Base-by-base conservation (phyloP, 106 monocot species). In the Dactylorhiza incarnata region DNA sequence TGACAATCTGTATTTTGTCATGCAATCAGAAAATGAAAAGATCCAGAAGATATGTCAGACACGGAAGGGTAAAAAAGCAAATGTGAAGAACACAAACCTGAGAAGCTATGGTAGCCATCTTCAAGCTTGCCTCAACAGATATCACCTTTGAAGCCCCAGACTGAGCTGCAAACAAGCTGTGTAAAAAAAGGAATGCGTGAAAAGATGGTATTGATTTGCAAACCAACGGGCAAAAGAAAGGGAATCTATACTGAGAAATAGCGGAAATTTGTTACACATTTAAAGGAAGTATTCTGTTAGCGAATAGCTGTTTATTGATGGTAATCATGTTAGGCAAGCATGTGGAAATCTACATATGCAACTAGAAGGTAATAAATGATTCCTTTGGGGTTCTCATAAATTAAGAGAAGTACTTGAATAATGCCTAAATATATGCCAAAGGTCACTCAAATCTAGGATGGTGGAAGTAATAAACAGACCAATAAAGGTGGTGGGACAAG, bases 41-140 rank as follows among this genome's bases (percentile, higher is more conserved):
- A 77, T 74, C 22, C 11, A 37, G 19, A 55, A 17, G 14, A 46
- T 56, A 9, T 68, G 9, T 12, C 9, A 76, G 52, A 49, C 47
- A 23, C 59, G 69, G 19, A 37, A 75, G 4, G n/a, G 77, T 15
- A 12, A 45, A 45, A 43, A 54, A 25, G 10, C 70, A 50, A 37
- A 65, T 65, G 29, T 65, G 65, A 65, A 65, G 9, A 13, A 65
- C 22, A 26, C 24, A 66, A 83, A 88, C 99, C 85, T 88, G 86
- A 56, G 92, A 86, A 51, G 99, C 99, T 20, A 94, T 79, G 49
- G 80, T 20, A 80, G 91, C 91, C 91, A 99, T 94, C 77, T 94
- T 99, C 67, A 79, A 74, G 83, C 94, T 99, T 85, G 94, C 99
- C 76, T 99, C 99, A 77, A 99, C 88, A 55, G 99, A 86, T 83